These are phyloP conservation scores for Ceraceosorus guamensis DNA, from an alignment of 1,284 basidiomycete species.

Conservation along the genomic window DNA sequence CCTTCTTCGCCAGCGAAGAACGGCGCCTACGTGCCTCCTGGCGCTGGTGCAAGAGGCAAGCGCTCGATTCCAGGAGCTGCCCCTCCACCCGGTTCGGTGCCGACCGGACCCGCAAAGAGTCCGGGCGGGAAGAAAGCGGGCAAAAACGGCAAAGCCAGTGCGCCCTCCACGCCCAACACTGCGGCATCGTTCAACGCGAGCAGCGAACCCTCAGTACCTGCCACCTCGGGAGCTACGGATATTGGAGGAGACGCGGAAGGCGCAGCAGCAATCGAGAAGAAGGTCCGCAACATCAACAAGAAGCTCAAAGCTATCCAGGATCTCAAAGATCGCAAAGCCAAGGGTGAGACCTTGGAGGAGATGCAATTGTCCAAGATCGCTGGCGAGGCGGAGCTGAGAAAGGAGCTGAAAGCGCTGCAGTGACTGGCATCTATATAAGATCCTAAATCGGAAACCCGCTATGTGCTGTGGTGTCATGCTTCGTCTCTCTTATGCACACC, in stretches of 20 bases:
- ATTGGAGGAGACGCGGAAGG: constrained; percentile 25
- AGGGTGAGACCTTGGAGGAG: constrained; percentile 80
- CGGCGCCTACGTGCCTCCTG: constrained; percentile 27
- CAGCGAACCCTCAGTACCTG: neutral
- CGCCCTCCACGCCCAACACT: constrained; percentile 2
- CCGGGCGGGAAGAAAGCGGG: constrained; percentile 8
- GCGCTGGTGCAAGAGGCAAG: constrained; percentile 19
- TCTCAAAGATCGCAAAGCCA: constrained; percentile 76
- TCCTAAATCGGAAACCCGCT: too few relatives aligned
- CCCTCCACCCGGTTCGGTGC: constrained; percentile 4
- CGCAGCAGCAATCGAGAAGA: constrained; percentile 46
- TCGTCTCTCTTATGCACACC: too few relatives aligned
- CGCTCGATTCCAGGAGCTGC: constrained; percentile 29
- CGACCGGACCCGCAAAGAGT: neutral
- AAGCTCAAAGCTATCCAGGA: constrained; percentile 92
- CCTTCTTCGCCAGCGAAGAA: constrained; percentile 2
- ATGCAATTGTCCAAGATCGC: constrained; percentile 95
- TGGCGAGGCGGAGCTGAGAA: constrained; percentile 70
- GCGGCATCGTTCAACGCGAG: constrained; percentile 1
- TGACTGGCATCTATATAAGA: constrained; percentile 1
- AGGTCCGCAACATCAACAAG: constrained; percentile 74
- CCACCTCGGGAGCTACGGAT: constrained; percentile 25
- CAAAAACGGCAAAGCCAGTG: constrained; percentile 15
- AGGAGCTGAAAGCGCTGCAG: constrained; percentile 62
- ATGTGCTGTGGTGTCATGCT: too few relatives aligned